Percentiles rank a stretch among this genome's conserved stretches.
Conservation (phyloP, 2,329 filamentous ascomycete species). For the Cercospora berteroae region DNA sequence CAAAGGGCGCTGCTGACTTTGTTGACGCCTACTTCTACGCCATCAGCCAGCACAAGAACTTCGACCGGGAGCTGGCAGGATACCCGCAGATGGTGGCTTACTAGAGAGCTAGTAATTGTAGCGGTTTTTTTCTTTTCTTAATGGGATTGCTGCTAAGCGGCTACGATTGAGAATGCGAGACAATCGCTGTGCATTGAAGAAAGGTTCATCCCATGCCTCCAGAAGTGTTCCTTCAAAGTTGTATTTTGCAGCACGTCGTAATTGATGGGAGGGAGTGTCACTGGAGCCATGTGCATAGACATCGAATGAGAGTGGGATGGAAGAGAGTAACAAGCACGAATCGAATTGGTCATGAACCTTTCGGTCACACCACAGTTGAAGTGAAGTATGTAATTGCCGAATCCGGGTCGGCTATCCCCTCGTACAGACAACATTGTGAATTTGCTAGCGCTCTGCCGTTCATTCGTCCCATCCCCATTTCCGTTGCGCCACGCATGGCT, state of each 20-base stretch:
- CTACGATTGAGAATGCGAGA: not conserved
- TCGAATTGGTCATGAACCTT: not conserved
- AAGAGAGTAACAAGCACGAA: not conserved
- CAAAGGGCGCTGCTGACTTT: slow-evolving; percentile 67
- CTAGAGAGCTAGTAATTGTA: slow-evolving; percentile 45
- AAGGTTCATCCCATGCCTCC: not conserved
- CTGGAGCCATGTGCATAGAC: not conserved
- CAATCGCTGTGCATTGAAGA: not conserved
- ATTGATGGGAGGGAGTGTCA: not conserved
- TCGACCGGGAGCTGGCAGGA: slow-evolving; percentile 69
- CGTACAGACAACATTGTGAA: not conserved
- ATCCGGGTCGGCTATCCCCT: not conserved
- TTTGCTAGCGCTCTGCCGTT: not conserved
- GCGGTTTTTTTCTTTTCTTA: too few relatives aligned
- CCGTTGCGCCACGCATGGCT: not conserved
- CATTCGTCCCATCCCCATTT: not conserved
- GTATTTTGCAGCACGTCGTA: too few relatives aligned
- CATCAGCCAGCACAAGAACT: slow-evolving; percentile 72
- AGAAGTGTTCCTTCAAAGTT: not conserved
- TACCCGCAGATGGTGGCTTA: slow-evolving; percentile 66
- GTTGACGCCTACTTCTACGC: slow-evolving; percentile 67
- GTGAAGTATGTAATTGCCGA: slow-evolving; percentile 3
- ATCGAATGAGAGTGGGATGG: not conserved
- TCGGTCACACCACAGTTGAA: not conserved
- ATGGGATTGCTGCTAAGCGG: not conserved